Percentiles rank a stretch among this genome's conserved stretches.
Evolutionary conservation across 2,329 filamentous ascomycete species (phyloP).

Genomic region (Talaromyces funiculosus): DNA sequence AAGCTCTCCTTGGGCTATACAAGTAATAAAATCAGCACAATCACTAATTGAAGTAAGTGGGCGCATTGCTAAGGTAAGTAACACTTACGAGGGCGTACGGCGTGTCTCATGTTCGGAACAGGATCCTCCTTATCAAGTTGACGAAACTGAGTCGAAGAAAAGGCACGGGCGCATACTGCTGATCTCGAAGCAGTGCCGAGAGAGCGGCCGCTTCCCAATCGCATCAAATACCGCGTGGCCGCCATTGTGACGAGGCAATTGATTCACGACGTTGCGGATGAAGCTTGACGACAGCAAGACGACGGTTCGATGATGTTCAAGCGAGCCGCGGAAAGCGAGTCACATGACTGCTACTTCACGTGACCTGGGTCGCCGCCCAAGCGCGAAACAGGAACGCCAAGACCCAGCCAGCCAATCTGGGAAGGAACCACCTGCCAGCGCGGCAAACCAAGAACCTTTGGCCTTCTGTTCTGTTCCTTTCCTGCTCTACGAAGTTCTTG

Average conservation of each 20-base stretch:
- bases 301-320: constrained; percentile 8
- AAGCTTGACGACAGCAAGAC: background rate
- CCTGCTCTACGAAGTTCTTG: background rate
- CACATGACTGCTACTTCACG: constrained; percentile 13
- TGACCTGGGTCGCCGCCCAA: background rate
- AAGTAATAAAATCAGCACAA: background rate
- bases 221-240: constrained; percentile 41
- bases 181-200: constrained; percentile 31
- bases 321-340: constrained; percentile 6
- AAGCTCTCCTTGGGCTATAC: constrained; percentile 54
- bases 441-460: constrained; percentile 12
- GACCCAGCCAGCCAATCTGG: background rate
- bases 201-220: constrained; percentile 37
- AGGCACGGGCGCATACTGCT: constrained; percentile 30
- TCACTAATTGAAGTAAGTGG: background rate
- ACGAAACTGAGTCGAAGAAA: constrained; percentile 37
- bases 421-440: constrained; percentile 15
- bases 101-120: constrained; percentile 60
- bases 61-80: background rate
- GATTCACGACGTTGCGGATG: constrained; percentile 3
- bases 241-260: constrained; percentile 33
- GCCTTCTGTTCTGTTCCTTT: constrained; percentile 14
- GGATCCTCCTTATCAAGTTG: constrained; percentile 35
- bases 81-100: constrained; percentile 46
- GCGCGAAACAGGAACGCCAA: constrained; percentile 2